Evolutionary conservation across 768 basidiomycete species (phyloP), one percentile per base, ranked within the genome.

Genomic region (Lactarius evosmus): DNA sequence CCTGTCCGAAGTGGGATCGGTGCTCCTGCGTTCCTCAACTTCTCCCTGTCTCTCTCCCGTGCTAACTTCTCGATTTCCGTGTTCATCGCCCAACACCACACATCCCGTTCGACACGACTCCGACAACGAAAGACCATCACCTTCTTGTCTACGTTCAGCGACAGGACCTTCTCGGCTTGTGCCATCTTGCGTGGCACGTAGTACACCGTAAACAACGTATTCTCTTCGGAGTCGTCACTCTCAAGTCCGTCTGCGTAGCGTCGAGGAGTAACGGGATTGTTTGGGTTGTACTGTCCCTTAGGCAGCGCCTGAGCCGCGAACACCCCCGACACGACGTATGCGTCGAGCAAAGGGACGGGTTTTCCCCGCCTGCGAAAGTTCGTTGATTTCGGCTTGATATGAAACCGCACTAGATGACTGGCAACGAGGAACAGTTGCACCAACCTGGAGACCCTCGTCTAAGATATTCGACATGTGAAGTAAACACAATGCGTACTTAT

Each of bases 21-120:
- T 60, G 78, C 80, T 8, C 93, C 93, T 11, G 79, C 79, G 58
- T 86, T 83, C 71, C 89, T 80, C 70, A 91, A 73, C 68, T 74
- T 81, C 46, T 78, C 94, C 67, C 91, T 78, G 22, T 81, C 83
- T 65, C 72, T 84, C 9, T 75, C 75, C 70, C 91, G 79, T 41
- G 84, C 84, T 16, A 89, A 75, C 72, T 85, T 86, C 75, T 98
- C 94, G 66, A 97, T 93, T 76, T 96, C 93, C 51, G 83, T 83
- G 65, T 92, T 94, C 69, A 98, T 75, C 0, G 92, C 93, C 89
- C 91, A 97, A 69, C 93, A 93, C 95, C 95, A 98, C 32, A 88
- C 82, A 74, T 98, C 95, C 32, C 95, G 79, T 74, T 98, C 96
- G 40, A 98, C 78, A 75, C 87, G 86, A 71, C 85, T 93, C 72